Evolutionary conservation across 164 flowering plant genomes (phyloP).

Genomic region (Vitis rupestris): DNA sequence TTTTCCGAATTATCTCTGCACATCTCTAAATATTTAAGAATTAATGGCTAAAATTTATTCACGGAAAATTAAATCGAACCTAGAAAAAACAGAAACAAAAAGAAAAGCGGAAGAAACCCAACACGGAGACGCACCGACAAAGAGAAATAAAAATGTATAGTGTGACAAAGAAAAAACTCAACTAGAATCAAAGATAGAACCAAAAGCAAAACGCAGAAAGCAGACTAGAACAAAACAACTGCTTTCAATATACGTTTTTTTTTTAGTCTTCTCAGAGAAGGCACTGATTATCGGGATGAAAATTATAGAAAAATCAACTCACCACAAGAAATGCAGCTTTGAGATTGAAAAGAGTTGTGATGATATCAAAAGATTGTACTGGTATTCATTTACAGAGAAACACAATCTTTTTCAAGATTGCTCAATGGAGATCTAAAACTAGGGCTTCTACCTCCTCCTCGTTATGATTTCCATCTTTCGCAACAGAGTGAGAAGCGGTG

Average conservation of each 20-base stretch:
- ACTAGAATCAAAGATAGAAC: not conserved
- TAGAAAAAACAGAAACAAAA: not conserved
- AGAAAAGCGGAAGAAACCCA: conserved; percentile 3
- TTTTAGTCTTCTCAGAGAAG: too few species aligned
- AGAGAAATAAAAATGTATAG: not conserved
- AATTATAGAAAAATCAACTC: not conserved
- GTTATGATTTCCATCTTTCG: not conserved
- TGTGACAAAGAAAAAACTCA: not conserved
- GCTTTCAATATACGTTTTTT: too few species aligned
- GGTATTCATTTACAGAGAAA: too few species aligned
- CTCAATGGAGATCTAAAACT: conserved; percentile 13
- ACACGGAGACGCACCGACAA: conserved; percentile 16
- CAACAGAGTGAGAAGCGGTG: not conserved
- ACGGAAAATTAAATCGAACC: too few species aligned
- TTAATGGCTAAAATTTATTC: too few species aligned
- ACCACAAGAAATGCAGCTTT: conserved; percentile 16
- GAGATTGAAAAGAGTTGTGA: not conserved
- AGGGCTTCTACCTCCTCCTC: not conserved
- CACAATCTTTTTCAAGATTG: not conserved
- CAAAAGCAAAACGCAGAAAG: conserved; percentile 1
- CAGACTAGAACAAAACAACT: not conserved
- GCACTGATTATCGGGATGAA: too few species aligned
- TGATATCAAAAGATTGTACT: too few species aligned
- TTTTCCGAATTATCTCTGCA: too few species aligned
- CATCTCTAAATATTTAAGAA: too few species aligned